Conservation (phyloP, 805 yeast species). For the Nakazawaea anatomiae region DNA sequence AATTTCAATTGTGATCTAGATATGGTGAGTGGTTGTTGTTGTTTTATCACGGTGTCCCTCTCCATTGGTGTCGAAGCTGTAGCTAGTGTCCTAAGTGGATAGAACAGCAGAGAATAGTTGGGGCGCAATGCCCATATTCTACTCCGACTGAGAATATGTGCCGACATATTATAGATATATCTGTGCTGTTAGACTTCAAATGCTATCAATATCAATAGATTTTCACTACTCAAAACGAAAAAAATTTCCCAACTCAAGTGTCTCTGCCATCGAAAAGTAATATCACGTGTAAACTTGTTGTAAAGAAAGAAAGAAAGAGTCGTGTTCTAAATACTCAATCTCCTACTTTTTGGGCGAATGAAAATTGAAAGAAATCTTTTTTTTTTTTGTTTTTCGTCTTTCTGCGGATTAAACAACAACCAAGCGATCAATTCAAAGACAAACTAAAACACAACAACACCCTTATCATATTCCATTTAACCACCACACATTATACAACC, state of each 20-base stretch:
- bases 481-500: neutral
- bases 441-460: neutral
- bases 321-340: neutral
- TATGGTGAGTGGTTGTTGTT: slow-evolving; percentile 17
- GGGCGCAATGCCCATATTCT: slow-evolving; percentile 13
- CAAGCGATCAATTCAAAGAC: neutral
- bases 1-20: slow-evolving; percentile 34
- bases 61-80: neutral
- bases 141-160: slow-evolving; percentile 33
- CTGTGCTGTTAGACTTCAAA: too few relatives aligned
- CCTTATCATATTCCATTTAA: neutral
- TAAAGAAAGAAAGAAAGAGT: too few relatives aligned
- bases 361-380: neutral
- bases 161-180: neutral
- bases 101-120: neutral
- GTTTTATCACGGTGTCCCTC: neutral
- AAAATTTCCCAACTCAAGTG: neutral
- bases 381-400: neutral
- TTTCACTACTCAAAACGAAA: neutral
- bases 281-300: too few relatives aligned
- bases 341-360: neutral
- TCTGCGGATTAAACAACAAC: neutral
- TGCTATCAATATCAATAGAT: too few relatives aligned
- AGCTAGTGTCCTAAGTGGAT: neutral
- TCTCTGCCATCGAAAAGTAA: neutral